phyloP scores from a whole-genome alignment of 2,329 filamentous ascomycete species.

The Zymoseptoria crescenta region DNA sequence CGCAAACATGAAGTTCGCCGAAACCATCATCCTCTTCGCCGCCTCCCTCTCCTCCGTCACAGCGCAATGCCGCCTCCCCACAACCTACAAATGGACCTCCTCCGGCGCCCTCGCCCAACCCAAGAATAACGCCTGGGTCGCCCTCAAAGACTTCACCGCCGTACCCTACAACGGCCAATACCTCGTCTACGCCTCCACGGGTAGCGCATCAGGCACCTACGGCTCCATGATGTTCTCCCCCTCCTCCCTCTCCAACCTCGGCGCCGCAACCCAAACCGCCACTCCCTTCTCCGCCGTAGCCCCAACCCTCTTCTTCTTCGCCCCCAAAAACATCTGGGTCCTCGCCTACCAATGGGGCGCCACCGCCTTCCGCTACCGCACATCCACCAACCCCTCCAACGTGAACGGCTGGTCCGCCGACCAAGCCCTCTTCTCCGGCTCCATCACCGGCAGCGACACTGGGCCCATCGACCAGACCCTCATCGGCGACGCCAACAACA shows the following conservation, averaged over 20 bases:
- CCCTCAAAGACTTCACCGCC: slow-evolving; percentile 57
- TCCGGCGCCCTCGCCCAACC: slow-evolving; percentile 43
- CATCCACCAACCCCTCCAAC: slow-evolving; percentile 51
- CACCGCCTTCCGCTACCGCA: slow-evolving; percentile 52
- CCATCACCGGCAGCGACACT: slow-evolving; percentile 44
- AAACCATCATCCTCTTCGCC: not conserved
- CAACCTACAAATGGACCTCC: slow-evolving; percentile 47
- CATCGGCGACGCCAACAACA: slow-evolving; percentile 53
- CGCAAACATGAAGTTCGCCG: not conserved
- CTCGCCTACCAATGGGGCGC: slow-evolving; percentile 59
- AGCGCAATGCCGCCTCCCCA: slow-evolving; percentile 43
- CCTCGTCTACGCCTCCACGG: slow-evolving; percentile 52
- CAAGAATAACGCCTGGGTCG: slow-evolving; percentile 43
- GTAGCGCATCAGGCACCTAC: slow-evolving; percentile 38
- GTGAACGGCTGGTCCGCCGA: slow-evolving; percentile 49
- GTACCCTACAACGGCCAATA: slow-evolving; percentile 50
- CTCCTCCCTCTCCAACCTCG: slow-evolving; percentile 47
- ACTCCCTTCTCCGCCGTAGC: slow-evolving; percentile 47
- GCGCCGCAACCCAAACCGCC: slow-evolving; percentile 44
- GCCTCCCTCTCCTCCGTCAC: not conserved
- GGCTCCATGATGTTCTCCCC: slow-evolving; percentile 53
- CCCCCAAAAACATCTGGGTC: slow-evolving; percentile 55
- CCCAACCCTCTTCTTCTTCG: slow-evolving; percentile 56
- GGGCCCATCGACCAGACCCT: slow-evolving; percentile 56
- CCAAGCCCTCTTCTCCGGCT: slow-evolving; percentile 51